Evolutionary conservation across 192 early-diverging fungal species (phyloP).

Genomic region (Anaeromyces robustus): DNA sequence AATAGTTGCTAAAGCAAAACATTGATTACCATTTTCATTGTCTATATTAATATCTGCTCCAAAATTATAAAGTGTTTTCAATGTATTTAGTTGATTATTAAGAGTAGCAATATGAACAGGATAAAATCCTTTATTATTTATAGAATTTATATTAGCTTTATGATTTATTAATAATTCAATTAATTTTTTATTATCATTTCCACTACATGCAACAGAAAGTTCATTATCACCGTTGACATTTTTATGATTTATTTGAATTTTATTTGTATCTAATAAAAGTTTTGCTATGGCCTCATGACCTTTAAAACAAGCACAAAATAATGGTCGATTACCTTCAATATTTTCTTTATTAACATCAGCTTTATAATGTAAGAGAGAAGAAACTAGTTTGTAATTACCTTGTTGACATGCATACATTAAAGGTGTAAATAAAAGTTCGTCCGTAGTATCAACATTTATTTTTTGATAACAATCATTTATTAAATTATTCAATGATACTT

Average conservation of each 20-base stretch:
- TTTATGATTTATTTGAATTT: not conserved
- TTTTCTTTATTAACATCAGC: not conserved
- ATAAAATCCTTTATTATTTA: not conserved
- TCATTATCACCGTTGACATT: not conserved
- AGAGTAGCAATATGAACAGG: not conserved
- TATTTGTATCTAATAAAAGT: not conserved
- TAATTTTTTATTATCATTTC: not conserved
- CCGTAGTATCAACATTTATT: not conserved
- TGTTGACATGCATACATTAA: not conserved
- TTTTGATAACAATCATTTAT: not conserved
- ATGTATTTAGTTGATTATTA: not conserved
- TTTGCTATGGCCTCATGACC: not conserved
- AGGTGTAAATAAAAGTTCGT: not conserved
- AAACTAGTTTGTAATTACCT: not conserved
- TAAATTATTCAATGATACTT: not conserved
- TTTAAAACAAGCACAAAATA: not conserved
- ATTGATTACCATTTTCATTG: not conserved
- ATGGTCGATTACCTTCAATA: not conserved
- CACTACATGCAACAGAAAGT: not conserved
- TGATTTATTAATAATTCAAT: not conserved
- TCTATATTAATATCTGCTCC: not conserved
- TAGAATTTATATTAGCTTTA: not conserved
- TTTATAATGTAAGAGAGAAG: not conserved
- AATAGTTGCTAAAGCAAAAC: not conserved
- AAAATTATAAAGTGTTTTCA: not conserved